phyloP scores from a whole-genome alignment of 2,329 filamentous ascomycete genomes.

The Massarina eburnea region DNA sequence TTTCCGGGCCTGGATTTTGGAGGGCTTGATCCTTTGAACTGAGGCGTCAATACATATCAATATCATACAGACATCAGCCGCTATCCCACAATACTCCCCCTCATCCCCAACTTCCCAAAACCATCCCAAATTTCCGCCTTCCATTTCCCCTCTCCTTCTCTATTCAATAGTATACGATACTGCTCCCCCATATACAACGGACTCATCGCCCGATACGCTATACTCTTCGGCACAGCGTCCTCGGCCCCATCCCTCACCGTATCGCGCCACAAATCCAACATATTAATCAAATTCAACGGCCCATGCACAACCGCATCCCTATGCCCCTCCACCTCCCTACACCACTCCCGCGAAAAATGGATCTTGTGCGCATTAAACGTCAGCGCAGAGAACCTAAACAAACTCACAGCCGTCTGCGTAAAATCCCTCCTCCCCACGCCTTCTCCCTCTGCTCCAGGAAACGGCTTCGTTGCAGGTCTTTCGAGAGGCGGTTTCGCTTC shows the following conservation, averaged over 20 bases:
- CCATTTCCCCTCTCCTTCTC: constrained; percentile 17
- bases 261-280: constrained; percentile 40
- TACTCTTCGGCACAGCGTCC: constrained; percentile 26
- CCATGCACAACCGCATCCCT: constrained; percentile 80
- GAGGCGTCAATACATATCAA: no score
- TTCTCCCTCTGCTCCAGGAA: constrained; percentile 12
- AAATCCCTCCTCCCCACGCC: constrained; percentile 52
- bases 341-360: constrained; percentile 77
- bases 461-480: constrained; percentile 17
- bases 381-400: constrained; percentile 90
- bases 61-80: no score
- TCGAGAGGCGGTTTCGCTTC: constrained; percentile 36
- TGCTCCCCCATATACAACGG: constrained; percentile 35
- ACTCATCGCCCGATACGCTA: constrained; percentile 35
- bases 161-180: constrained; percentile 31
- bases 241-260: constrained; percentile 11
- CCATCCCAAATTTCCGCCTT: constrained; percentile 35
- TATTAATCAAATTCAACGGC: constrained; percentile 68
- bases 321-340: constrained; percentile 72
- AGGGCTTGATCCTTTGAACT: no score
- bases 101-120: constrained; percentile 36
- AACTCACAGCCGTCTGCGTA: constrained; percentile 66
- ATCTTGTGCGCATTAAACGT: constrained; percentile 93
- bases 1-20: no score
- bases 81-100: constrained; percentile 30